Base-by-base conservation (phyloP, 805 yeast species). In the Tanozyma kutaoensis region DNA sequence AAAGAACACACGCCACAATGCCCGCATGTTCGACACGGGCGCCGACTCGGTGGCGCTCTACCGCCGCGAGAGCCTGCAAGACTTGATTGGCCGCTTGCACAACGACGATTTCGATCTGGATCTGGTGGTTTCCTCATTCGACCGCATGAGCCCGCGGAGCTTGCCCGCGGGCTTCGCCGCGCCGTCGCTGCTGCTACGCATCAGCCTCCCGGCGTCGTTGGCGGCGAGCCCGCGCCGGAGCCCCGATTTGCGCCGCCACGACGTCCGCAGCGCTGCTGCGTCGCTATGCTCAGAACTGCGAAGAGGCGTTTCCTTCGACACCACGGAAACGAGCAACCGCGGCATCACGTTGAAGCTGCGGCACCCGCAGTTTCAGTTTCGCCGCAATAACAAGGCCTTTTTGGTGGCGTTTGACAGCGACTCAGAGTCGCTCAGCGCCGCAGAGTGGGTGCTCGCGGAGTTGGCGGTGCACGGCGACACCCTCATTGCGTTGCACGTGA, bases 381-480 rank as follows among this genome's bases (percentile, higher is more conserved):
- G 66, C 31, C 42, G 66, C 26, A 59, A 58, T 36, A 60, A 60
- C 41, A 60, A 59, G 36, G 55, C 63, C 11, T 54, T 45, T 26
- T 45, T 60, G 24, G 41, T 55, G 3, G 66, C 65, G 3, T 60
- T 43, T 40, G 55, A 53, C 36, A 39, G 46, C 24, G 63, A 56
- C 32, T 24, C 34, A 10, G 63, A 55, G 34, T 54, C 62, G 8
- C 33, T 51, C 21, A 46, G 43, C 29, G 65, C 66, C 4, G 52
- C 58, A 14, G 58, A 55, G 29, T 60, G 66, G 66, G 42, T 58
- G 17, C 53, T 60, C 36, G 62, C 57, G 32, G 63, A 60, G 35
- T 48, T 60, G 55, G 46, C 56, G 9, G 43, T 58, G 15, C 43
- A 55, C 41, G 66, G 66, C 10, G 66, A 60, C 35, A 57, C 66